Evolutionary conservation across 345 rosid species (phyloP).

Genomic region (Aquilaria sinensis): DNA sequence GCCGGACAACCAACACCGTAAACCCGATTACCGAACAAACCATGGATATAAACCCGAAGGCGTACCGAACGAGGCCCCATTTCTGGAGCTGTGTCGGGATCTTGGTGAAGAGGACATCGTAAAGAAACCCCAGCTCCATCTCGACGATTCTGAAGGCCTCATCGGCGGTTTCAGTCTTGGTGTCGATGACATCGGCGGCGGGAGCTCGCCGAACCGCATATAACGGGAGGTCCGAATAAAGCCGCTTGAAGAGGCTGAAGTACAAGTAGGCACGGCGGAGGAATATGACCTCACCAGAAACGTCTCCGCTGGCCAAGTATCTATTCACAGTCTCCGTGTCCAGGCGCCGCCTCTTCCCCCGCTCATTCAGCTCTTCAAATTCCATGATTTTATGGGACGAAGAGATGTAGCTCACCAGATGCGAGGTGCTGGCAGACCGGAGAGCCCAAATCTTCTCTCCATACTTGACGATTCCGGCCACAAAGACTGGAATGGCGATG

Average conservation of each 20-base stretch:
- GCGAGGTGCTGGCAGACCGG: constrained; percentile 2
- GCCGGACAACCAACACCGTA: neutral
- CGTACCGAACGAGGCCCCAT: neutral
- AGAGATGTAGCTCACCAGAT: too few relatives aligned
- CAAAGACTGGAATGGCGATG: constrained; percentile 7
- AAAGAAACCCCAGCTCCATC: constrained; percentile 11
- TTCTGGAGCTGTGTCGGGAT: neutral
- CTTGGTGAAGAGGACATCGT: constrained; percentile 19
- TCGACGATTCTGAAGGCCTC: constrained; percentile 14
- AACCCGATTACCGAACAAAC: neutral
- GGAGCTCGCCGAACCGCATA: too few relatives aligned
- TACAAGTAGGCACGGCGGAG: too few relatives aligned
- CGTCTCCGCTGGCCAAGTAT: too few relatives aligned
- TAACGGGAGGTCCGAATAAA: too few relatives aligned
- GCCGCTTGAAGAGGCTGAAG: too few relatives aligned
- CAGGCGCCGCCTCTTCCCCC: too few relatives aligned
- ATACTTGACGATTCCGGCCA: constrained; percentile 15
- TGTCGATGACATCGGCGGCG: too few relatives aligned
- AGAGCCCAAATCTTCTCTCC: constrained; percentile 18
- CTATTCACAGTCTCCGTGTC: too few relatives aligned
- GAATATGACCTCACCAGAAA: too few relatives aligned
- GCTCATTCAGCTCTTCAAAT: too few relatives aligned
- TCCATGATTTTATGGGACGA: too few relatives aligned
- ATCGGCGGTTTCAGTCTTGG: neutral
- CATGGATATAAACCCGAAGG: neutral